Evolutionary conservation across 495 filamentous ascomycete genomes (phyloP).

Genomic region (Neurospora intermedia): DNA sequence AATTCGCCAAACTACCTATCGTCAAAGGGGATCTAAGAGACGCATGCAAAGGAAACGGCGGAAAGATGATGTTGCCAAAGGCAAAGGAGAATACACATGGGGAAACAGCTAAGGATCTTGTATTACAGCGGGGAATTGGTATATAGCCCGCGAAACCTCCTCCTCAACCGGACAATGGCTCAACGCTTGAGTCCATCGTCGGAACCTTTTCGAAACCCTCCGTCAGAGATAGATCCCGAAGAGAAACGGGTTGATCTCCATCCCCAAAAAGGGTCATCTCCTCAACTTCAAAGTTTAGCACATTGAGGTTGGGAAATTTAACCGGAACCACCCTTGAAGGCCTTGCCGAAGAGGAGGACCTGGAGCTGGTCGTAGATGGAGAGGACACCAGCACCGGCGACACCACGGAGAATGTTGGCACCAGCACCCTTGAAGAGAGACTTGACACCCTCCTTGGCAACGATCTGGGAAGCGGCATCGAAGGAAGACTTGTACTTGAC

Average conservation of each 20-base stretch:
- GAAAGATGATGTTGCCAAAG: conserved; percentile 25
- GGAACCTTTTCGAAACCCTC: conserved; percentile 3
- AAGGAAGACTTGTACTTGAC: conserved; percentile 97
- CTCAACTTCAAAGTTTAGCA: conserved; percentile 16
- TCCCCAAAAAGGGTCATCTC: conserved; percentile 24
- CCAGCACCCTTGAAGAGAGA: conserved; percentile 99
- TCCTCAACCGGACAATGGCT: not conserved
- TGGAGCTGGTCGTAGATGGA: conserved; percentile 99
- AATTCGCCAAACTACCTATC: conserved; percentile 17
- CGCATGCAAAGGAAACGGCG: conserved; percentile 31
- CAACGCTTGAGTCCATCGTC: not conserved
- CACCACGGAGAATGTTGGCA: conserved; percentile 99
- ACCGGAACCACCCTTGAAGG: conserved; percentile 87
- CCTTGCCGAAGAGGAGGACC: conserved; percentile 98
- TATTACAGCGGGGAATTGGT: conserved; percentile 45
- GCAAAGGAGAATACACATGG: conserved; percentile 39
- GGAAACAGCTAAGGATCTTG: conserved; percentile 47
- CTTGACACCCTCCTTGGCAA: conserved; percentile 90
- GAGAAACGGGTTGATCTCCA: conserved; percentile 20
- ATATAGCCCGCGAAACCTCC: conserved; percentile 3
- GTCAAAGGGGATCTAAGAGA: conserved; percentile 31
- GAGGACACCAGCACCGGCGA: conserved; percentile 99
- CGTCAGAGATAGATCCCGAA: not conserved
- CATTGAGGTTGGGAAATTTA: conserved; percentile 41
- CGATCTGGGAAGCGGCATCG: conserved; percentile 90